Conservation (phyloP, 345 rosid species). For the Eucalyptus sp. region DNA sequence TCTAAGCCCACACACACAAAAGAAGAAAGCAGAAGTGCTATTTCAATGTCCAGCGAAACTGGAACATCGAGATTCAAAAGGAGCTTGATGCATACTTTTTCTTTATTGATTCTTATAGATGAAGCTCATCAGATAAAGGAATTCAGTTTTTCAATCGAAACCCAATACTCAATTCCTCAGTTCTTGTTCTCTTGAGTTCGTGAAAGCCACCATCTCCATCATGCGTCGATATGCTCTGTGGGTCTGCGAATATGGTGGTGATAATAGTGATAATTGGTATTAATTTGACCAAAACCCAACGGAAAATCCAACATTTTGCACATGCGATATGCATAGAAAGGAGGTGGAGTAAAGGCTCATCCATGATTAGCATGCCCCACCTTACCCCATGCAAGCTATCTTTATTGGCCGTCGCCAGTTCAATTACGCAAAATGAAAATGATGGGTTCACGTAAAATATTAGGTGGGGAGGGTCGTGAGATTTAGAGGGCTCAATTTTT, state of each 20-base stretch:
- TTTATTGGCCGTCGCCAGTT: neutral
- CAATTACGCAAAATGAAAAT: neutral
- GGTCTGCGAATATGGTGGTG: accelerated
- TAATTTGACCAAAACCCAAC: neutral
- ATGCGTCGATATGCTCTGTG: neutral
- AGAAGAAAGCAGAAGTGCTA: neutral
- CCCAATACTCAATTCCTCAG: neutral
- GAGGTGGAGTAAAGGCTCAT: neutral
- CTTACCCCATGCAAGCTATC: neutral
- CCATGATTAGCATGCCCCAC: neutral
- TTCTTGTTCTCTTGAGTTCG: neutral
- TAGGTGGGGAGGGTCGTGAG: neutral
- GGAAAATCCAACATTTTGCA: neutral
- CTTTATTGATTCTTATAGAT: neutral
- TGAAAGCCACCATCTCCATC: neutral
- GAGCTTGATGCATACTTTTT: neutral
- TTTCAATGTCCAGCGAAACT: neutral
- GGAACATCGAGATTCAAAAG: neutral
- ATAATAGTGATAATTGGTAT: neutral
- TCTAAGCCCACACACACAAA: neutral
- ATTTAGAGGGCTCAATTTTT: neutral
- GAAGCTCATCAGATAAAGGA: neutral
- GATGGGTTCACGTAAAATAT: neutral
- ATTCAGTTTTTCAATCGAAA: neutral
- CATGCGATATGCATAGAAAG: neutral